These are phyloP conservation scores for Colletotrichum brevisporum DNA, from an alignment of 2,329 filamentous ascomycete species.

Conservation along the genomic window DNA sequence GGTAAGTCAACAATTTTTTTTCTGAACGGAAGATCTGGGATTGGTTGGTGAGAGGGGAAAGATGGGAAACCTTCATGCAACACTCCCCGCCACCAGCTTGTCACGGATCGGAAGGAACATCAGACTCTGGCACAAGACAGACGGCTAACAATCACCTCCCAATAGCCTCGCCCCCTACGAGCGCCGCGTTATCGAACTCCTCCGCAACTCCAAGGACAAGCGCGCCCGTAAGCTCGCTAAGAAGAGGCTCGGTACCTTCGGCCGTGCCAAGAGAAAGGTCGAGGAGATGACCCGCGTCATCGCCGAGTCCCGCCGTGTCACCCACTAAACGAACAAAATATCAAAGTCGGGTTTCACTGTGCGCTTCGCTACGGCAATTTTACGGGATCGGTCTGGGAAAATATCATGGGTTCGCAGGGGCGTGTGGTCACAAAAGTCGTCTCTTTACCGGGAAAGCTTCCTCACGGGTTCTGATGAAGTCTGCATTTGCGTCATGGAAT, in stretches of 20 bases:
- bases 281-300: conserved; percentile 99
- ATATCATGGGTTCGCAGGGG: conserved; percentile 51
- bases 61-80: background rate
- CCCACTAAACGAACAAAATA: conserved; percentile 63
- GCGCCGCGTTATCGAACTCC: conserved; percentile 98
- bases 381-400: conserved; percentile 37
- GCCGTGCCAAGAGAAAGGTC: conserved; percentile 99
- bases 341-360: conserved; percentile 4
- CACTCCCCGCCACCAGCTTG: no score
- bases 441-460: conserved; percentile 45
- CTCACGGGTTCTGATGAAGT: conserved; percentile 49
- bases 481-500: conserved; percentile 46
- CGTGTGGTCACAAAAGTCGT: conserved; percentile 52
- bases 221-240: conserved; percentile 98
- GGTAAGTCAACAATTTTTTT: conserved; percentile 68
- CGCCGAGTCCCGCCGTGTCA: conserved; percentile 86
- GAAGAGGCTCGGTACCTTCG: conserved; percentile 99
- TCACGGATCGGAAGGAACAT: background rate
- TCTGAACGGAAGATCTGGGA: background rate
- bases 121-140: background rate
- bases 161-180: conserved; percentile 90
- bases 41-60: background rate
- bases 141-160: conserved; percentile 47
- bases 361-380: conserved; percentile 21
- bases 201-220: conserved; percentile 99